Evolutionary conservation across 495 filamentous ascomycete species (phyloP).

Genomic region (Bombardia bombarda): DNA sequence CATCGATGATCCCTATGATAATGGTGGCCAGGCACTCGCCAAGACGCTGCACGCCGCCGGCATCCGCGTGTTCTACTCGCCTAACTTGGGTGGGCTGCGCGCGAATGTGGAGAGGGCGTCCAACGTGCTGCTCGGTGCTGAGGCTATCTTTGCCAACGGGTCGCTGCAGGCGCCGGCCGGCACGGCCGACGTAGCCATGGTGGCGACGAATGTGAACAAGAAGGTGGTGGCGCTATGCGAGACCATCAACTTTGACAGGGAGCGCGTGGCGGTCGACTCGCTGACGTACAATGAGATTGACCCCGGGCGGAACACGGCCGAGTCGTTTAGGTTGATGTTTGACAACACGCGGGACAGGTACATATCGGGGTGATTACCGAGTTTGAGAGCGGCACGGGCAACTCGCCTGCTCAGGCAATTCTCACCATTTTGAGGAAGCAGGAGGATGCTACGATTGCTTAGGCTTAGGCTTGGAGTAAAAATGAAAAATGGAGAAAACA

Average conservation of each 20-base stretch:
- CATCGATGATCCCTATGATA: constrained; percentile 77
- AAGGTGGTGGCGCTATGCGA: constrained; percentile 91
- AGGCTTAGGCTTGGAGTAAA: too few relatives aligned
- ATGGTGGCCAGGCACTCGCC: constrained; percentile 62
- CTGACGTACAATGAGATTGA: constrained; percentile 92
- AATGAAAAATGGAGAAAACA: too few relatives aligned
- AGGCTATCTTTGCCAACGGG: constrained; percentile 86
- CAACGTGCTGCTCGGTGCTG: constrained; percentile 79
- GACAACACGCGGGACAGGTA: constrained; percentile 90
- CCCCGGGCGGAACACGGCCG: constrained; percentile 39
- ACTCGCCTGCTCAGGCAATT: constrained; percentile 77
- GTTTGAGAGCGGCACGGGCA: constrained; percentile 53
- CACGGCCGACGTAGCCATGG: constrained; percentile 83
- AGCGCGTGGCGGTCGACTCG: constrained; percentile 79
- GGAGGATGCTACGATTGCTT: constrained; percentile 38
- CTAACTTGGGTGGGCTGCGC: constrained; percentile 61
- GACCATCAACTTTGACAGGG: constrained; percentile 83
- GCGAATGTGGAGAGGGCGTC: constrained; percentile 65
- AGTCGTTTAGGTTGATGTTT: constrained; percentile 79
- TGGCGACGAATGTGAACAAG: constrained; percentile 61
- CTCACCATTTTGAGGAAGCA: constrained; percentile 43
- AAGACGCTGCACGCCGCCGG: constrained; percentile 57
- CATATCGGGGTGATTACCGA: constrained; percentile 84
- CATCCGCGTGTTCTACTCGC: constrained; percentile 70
- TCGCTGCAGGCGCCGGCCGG: constrained; percentile 79